Base-by-base conservation (phyloP, 2,329 filamentous ascomycete genomes). In the Drechslerella stenobrocha region DNA sequence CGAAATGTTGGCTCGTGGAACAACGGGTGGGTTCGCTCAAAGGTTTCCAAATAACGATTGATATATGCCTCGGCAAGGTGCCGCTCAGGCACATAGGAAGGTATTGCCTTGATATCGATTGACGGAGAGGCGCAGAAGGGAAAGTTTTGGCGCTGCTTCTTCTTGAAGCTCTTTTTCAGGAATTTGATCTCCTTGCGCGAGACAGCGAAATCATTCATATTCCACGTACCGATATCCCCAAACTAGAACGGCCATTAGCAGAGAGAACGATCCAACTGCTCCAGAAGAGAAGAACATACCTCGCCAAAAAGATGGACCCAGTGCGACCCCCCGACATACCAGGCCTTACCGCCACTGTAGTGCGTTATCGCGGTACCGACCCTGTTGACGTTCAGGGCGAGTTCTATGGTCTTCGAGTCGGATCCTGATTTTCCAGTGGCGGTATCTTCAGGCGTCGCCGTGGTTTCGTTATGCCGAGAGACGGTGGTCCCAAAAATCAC, bases 261-360 rank as follows among this genome's bases (percentile, higher is more conserved):
- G 20, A 20, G n/a, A n/a, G 37, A 13, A 42, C 22, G n/a, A 20
- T 51, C 5, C 9, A 24, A 23, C 9, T 8, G 32, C 2, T 26
- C 2, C 9, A 23, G 3, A 20, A 13, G 8, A 4, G 7, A 4
- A 3, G n/a, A 24, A 28, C 53, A 22, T 59, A 66, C 61, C 45
- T 66, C 61, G 18, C 61, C 61, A 20, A 66, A 66, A 24, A 66
- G 53, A 50, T 66, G 61, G 13, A 66, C 61, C 61, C 61, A 66
- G 37, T 66, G 61, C 3, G 61, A 58, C n/a, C 61, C 61, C 1
- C 61, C 61, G 15, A 66, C 61, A 40, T 66, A 66, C n/a, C 61
- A 45, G 7, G 61, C 61, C 34, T 66, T 66, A n/a, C 61, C 61
- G 34, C 52, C 28, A 11, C 42, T 66, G 22, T 66, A 66, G 20